Evolutionary conservation across 208 protist species (phyloP).

Genomic region (Wallacemonas sp.): DNA sequence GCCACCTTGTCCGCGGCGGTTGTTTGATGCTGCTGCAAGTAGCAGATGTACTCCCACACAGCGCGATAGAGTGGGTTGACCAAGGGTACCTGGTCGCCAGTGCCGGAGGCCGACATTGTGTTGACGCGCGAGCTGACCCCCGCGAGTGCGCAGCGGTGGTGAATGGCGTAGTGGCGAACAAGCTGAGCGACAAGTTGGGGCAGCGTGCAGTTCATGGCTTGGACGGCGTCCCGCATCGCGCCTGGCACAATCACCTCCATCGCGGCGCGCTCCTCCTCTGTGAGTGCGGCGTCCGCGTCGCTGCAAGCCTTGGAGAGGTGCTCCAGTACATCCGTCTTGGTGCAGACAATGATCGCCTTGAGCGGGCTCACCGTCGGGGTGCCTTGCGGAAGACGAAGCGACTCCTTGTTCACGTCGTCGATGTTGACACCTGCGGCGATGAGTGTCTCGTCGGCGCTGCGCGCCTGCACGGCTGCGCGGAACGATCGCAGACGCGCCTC

Average conservation of each 20-base stretch:
- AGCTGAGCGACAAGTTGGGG: conserved; percentile 69
- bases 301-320: conserved; percentile 37
- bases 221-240: conserved; percentile 32
- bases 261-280: conserved; percentile 35
- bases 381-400: conserved; percentile 28
- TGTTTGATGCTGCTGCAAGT: conserved; percentile 23
- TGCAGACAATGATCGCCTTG: conserved; percentile 68
- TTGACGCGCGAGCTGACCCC: conserved; percentile 61
- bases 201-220: conserved; percentile 40
- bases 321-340: conserved; percentile 70
- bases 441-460: conserved; percentile 12
- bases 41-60: conserved; percentile 56
- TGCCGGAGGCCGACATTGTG: conserved; percentile 37
- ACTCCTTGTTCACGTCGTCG: conserved; percentile 32
- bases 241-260: conserved; percentile 25
- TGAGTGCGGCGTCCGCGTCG: conserved; percentile 9
- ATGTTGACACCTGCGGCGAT: conserved; percentile 26
- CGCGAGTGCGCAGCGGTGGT: conserved; percentile 54
- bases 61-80: conserved; percentile 75
- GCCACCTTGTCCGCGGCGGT: too few species aligned
- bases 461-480: conserved; percentile 23
- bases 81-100: conserved; percentile 35
- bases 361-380: conserved; percentile 40
- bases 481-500: conserved; percentile 35
- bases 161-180: conserved; percentile 70